phyloP scores from a whole-genome alignment of 176 grass and related monocot genomes.

The Hsuehochloa calcarea region DNA sequence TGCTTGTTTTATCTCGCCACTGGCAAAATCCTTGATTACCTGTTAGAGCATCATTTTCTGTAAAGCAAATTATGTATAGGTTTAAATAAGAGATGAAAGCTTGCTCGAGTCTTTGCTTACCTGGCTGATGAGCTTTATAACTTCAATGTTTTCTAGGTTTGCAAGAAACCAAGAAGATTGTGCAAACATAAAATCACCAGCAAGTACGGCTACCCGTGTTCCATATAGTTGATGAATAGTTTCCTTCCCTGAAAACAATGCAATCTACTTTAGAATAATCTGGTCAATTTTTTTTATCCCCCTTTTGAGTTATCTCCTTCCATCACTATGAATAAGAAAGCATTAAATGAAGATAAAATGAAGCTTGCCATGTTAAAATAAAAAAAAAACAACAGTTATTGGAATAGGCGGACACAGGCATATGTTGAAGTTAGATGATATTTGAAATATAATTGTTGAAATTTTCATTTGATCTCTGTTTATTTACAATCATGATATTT shows the following conservation, averaged over 20 bases:
- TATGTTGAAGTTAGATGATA: neutral
- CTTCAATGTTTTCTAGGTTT: slow-evolving; percentile 88
- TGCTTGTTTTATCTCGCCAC: slow-evolving; percentile 87
- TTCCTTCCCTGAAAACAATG: slow-evolving; percentile 54
- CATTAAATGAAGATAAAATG: neutral
- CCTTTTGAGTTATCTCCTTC: neutral
- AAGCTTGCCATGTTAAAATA: neutral
- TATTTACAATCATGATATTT: neutral
- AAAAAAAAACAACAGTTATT: neutral
- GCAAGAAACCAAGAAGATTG: slow-evolving; percentile 91
- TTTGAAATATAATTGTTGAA: neutral
- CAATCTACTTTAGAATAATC: slow-evolving; percentile 4
- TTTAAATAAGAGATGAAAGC: neutral
- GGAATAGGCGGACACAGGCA: neutral
- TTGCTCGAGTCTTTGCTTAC: slow-evolving; percentile 15
- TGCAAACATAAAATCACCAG: slow-evolving; percentile 89
- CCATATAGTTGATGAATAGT: slow-evolving; percentile 83
- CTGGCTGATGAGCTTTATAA: slow-evolving; percentile 90
- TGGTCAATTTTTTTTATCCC: neutral
- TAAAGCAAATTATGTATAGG: neutral
- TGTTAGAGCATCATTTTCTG: slow-evolving; percentile 1
- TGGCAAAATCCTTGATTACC: slow-evolving; percentile 93
- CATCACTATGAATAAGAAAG: neutral
- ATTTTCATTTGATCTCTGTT: neutral
- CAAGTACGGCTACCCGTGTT: slow-evolving; percentile 73